phyloP scores from a whole-genome alignment of 805 yeast genomes.

The Candida dajiaensis region DNA sequence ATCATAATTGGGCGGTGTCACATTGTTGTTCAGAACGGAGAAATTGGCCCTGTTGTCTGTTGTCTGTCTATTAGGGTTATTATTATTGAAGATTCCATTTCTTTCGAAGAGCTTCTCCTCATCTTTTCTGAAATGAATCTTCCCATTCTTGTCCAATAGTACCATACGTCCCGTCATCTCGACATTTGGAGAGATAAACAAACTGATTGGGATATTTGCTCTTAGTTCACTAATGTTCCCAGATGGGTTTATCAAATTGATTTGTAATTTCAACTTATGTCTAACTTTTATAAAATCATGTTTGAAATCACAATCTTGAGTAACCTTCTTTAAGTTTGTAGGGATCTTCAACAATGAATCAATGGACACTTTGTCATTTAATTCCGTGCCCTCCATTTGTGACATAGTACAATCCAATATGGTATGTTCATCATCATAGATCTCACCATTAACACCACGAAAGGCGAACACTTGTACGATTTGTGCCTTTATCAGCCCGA shows the following conservation, averaged over 20 bases:
- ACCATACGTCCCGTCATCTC: constrained; percentile 42
- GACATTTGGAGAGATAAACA: constrained; percentile 72
- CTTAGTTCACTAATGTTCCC: constrained; percentile 83
- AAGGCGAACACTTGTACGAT: constrained; percentile 60
- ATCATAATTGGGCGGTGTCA: constrained; percentile 68
- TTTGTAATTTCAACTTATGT: constrained; percentile 73
- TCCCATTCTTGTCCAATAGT: constrained; percentile 32
- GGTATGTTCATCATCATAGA: constrained; percentile 54
- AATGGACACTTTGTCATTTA: constrained; percentile 58
- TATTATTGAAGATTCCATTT: constrained; percentile 4
- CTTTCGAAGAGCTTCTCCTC: constrained; percentile 27
- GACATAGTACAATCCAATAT: constrained; percentile 46
- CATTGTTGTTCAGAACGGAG: constrained; percentile 32
- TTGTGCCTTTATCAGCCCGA: constrained; percentile 62
- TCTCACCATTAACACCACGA: constrained; percentile 49
- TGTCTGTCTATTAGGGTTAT: not conserved
- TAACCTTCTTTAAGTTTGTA: constrained; percentile 57
- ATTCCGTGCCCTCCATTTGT: constrained; percentile 35
- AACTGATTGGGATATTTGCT: constrained; percentile 73
- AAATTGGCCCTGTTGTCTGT: constrained; percentile 6
- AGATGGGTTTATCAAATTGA: constrained; percentile 64
- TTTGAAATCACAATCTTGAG: constrained; percentile 77
- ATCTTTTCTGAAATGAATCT: constrained; percentile 36
- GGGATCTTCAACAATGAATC: constrained; percentile 59
- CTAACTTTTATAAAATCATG: constrained; percentile 63